Evolutionary conservation across 164 flowering plant species (phyloP), one percentile per base, ranked within the genome.

Genomic region (Dillenia turbinata): DNA sequence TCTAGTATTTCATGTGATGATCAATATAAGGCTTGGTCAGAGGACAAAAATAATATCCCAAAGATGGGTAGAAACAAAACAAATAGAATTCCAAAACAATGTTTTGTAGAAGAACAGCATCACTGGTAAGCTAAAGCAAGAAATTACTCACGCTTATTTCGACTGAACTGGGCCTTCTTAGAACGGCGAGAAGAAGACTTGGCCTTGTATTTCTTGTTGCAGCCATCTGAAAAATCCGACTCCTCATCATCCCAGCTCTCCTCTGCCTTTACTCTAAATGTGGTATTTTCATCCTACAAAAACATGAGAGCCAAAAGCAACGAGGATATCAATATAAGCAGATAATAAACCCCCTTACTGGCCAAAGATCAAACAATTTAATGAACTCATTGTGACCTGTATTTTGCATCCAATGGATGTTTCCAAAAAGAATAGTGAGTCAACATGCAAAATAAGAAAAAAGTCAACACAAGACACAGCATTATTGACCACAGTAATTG

Each of bases 111-210:
- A 26, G 40, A 26, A 26, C 40, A 26, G 5, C 40, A 26, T 26
- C 40, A 26, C 40, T 2, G 3, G 40, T 26, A 26, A 26, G 40
- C 40, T 2, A 26, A 49, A 57, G 43, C 2, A 40, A 50, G 57
- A 45, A 11, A 24, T 19, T 67, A 63, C 90, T 86, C 61, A 88
- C 94, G 69, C 67, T 73, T 83, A 61, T 22, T 69, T 70, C 73
- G 75, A 44, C 71, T 75, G n/a, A 61, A 54, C 15, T 69, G 66
- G 43, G 56, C 64, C 56, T 75, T 80, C 47, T 49, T 59, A 61
- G 73, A 69, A 69, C 44, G 61, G 24, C 64, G 60, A 16, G 54
- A 51, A 44, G 82, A 66, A 58, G 74, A 59, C 64, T 72, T 73
- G 47, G 83, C 14, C 62, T 53, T 64, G 44, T 51, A 60, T 71